Conservation (phyloP, 2,329 filamentous ascomycete genomes). For the Dichotomopilus funicola region DNA sequence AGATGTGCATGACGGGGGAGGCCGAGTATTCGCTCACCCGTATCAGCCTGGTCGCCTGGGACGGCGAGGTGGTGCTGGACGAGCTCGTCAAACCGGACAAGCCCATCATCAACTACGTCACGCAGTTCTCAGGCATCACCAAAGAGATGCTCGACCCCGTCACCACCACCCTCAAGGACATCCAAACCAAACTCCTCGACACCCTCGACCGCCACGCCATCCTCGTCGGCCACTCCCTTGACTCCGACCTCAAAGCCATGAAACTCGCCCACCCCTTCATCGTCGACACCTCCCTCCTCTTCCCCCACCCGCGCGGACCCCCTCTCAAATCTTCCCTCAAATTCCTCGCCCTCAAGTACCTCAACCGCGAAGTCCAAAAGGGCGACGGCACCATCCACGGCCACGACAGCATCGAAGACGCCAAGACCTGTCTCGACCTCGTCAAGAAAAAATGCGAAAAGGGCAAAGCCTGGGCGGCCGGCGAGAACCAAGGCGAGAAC, state of each 20-base stretch:
- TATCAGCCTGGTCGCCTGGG: slow-evolving; percentile 82
- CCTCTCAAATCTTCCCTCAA: slow-evolving; percentile 88
- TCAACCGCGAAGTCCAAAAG: slow-evolving; percentile 82
- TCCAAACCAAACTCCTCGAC: slow-evolving; percentile 68
- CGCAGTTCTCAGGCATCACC: slow-evolving; percentile 87
- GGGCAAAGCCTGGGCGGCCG: slow-evolving; percentile 77
- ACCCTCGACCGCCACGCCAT: slow-evolving; percentile 68
- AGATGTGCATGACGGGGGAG: slow-evolving; percentile 89
- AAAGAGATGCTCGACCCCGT: slow-evolving; percentile 73
- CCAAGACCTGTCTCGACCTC: slow-evolving; percentile 82
- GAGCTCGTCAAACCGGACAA: slow-evolving; percentile 85
- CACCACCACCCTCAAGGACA: slow-evolving; percentile 75
- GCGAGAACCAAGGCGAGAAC: slow-evolving; percentile 73
- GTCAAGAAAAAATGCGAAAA: slow-evolving; percentile 95
- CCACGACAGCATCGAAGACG: slow-evolving; percentile 91
- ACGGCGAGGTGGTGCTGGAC: slow-evolving; percentile 74
- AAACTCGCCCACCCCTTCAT: slow-evolving; percentile 87
- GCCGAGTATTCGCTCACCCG: slow-evolving; percentile 78
- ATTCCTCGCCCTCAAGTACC: slow-evolving; percentile 79
- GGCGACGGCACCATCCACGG: slow-evolving; percentile 58
- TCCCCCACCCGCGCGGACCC: slow-evolving; percentile 81
- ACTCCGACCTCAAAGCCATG: slow-evolving; percentile 77
- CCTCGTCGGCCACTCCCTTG: slow-evolving; percentile 72
- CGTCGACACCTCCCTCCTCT: slow-evolving; percentile 84
- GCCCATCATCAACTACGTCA: slow-evolving; percentile 89